These are phyloP conservation scores for Monosiga brevicollis DNA, from an alignment of 78 protist genomes.

Conservation along the genomic window DNA sequence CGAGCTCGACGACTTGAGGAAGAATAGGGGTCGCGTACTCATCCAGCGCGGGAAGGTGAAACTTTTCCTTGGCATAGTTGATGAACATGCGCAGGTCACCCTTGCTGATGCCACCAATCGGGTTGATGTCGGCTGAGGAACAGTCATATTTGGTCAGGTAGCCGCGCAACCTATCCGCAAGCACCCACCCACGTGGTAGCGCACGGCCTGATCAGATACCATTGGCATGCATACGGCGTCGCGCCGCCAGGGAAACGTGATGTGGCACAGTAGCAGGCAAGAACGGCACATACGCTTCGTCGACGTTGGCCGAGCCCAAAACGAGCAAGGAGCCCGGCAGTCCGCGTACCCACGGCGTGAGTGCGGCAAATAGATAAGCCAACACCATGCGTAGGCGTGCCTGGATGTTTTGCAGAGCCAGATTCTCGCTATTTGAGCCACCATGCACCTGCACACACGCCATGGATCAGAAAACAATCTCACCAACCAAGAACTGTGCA, in stretches of 20 bases:
- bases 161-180: slow-evolving; percentile 53
- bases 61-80: background rate
- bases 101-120: slow-evolving; percentile 68
- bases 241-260: background rate
- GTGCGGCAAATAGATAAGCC: slow-evolving; percentile 62
- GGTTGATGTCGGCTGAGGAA: slow-evolving; percentile 72
- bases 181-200: too few relatives aligned
- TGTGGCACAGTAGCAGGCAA: background rate
- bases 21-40: background rate
- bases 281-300: slow-evolving; percentile 37
- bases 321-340: slow-evolving; percentile 56
- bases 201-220: too few relatives aligned
- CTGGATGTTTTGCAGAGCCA: slow-evolving; percentile 77
- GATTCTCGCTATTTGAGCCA: slow-evolving; percentile 32
- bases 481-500: background rate
- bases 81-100: slow-evolving; percentile 42
- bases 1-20: background rate
- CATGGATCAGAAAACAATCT: background rate
- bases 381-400: slow-evolving; percentile 61
- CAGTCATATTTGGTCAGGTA: slow-evolving; percentile 83
- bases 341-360: slow-evolving; percentile 58
- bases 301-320: slow-evolving; percentile 73
- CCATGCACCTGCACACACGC: background rate
- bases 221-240: background rate
- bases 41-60: background rate